phyloP scores from a whole-genome alignment of 805 yeast genomes.

The Blastobotrys chiropterorum region DNA sequence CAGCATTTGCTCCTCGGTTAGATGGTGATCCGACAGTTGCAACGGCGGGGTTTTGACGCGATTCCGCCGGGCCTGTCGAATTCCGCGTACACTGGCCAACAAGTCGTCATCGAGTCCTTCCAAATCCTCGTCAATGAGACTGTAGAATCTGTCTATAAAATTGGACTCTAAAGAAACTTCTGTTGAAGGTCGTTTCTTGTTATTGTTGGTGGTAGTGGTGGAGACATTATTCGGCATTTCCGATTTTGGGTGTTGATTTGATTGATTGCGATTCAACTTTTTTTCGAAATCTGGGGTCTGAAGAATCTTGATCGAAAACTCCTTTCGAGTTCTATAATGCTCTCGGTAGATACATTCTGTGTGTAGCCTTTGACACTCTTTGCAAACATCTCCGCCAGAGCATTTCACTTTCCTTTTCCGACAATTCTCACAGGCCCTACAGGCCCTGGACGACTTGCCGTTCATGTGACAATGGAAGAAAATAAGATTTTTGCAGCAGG shows the following conservation, averaged over 20 bases:
- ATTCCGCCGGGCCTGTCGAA: neutral
- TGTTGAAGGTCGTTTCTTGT: neutral
- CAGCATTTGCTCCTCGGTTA: slow-evolving; percentile 19
- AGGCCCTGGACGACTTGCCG: slow-evolving; percentile 1
- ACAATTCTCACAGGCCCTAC: slow-evolving; percentile 16
- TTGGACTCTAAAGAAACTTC: neutral
- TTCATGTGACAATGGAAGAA: neutral
- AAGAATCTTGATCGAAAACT: slow-evolving; percentile 14
- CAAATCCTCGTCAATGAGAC: neutral
- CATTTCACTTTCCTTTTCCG: slow-evolving; percentile 16
- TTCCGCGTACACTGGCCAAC: neutral
- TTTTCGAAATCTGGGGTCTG: slow-evolving; percentile 11
- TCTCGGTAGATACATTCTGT: slow-evolving; percentile 12
- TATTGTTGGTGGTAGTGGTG: too few species aligned
- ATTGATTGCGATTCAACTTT: neutral
- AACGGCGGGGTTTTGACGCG: neutral
- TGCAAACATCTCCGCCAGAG: slow-evolving; percentile 12
- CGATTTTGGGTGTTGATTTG: too few species aligned
- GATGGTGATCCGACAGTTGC: slow-evolving; percentile 7
- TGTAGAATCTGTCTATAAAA: neutral
- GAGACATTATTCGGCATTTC: too few species aligned
- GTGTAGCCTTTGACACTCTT: slow-evolving; percentile 10
- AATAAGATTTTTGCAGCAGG: neutral
- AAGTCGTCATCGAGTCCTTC: neutral
- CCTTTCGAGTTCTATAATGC: slow-evolving; percentile 16